Evolutionary conservation across 192 early-diverging fungal genomes (phyloP), one percentile per base, ranked within the genome.

Genomic region (Linnemannia hyalina): DNA sequence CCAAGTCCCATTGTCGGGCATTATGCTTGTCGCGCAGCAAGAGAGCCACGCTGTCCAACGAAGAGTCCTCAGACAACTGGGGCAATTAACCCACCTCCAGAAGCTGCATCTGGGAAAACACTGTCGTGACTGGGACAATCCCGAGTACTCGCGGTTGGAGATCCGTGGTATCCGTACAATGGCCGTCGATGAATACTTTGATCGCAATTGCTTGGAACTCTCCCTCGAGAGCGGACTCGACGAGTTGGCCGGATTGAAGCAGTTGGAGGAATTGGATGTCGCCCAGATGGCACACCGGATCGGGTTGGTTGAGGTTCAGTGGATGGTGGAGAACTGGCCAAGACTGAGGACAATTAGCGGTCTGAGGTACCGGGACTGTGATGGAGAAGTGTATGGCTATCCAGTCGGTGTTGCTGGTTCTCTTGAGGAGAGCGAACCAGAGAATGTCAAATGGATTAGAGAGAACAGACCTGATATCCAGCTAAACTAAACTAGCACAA

Each of bases 221-320:
- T 69, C 76, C 0, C 76, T 69, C 1, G 76, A 77, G 29, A 77
- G 68, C 26, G 76, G 65, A 46, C 65, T 77, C 3, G 65, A 41
- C 32, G 26, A 69, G 46, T 46, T 77, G 41, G 32, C 9, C 23
- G 36, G 44, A 9, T 36, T 77, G 65, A 77, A 69, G 40, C 20
- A 77, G 20, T 44, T 77, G 35, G 11, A 36, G 38, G 76, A 46
- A n/a, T 29, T 77, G 68, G n/a, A 69, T 49, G 65, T 70, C 32
- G 26, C 36, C 3, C 20, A 11, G 23, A 77, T 77, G 76, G 60
- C 38, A 10, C 76, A 77, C 10, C 68, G 76, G 32, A 69, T 69
- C 11, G 76, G 68, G 11, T 3, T 69, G 7, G 41, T 8, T 42
- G 76, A 77, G 65, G 63, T 77, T n/a, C 40, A 69, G 46, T 77